A percentile compares a stretch with the other conserved stretches of the same genome.
phyloP scores from a whole-genome alignment of 1,284 basidiomycete species.

The Xerocomus cyaneibrunnescens region DNA sequence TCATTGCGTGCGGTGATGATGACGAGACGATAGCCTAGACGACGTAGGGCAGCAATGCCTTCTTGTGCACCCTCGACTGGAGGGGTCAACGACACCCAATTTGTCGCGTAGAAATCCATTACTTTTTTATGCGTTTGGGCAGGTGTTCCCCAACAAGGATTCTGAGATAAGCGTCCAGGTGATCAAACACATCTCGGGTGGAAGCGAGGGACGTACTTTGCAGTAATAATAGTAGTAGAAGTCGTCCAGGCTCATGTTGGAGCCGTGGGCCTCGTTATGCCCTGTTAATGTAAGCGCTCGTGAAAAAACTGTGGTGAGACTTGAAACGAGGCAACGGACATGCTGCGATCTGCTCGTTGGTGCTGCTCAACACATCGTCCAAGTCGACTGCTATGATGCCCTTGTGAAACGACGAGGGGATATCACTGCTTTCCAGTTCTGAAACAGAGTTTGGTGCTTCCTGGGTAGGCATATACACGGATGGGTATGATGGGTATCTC shows the following conservation, averaged over 20 bases:
- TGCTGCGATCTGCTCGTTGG: constrained; percentile 61
- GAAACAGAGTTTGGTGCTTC: neutral
- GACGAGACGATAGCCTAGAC: constrained; percentile 65
- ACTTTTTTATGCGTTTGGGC: constrained; percentile 61
- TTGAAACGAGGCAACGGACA: constrained; percentile 47
- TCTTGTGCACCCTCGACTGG: constrained; percentile 69
- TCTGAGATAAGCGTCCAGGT: constrained; percentile 39
- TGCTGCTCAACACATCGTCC: constrained; percentile 75
- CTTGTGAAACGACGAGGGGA: constrained; percentile 15
- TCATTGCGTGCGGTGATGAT: constrained; percentile 74
- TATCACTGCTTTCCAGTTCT: neutral
- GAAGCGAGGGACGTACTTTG: constrained; percentile 36
- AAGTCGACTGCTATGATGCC: constrained; percentile 71
- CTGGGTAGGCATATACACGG: constrained; percentile 4
- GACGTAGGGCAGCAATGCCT: constrained; percentile 53
- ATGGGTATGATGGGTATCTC: constrained; percentile 11
- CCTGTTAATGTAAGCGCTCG: constrained; percentile 39
- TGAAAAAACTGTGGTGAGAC: neutral
- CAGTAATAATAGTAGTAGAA: constrained; percentile 52
- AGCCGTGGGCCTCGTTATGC: constrained; percentile 69
- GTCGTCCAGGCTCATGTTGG: constrained; percentile 45
- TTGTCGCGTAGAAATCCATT: constrained; percentile 55
- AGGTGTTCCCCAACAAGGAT: constrained; percentile 70
- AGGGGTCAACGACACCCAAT: constrained; percentile 49
- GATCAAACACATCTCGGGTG: constrained; percentile 56